Conservation (phyloP, 192 early-diverging fungal genomes). For the Backusella liffmaniae region DNA sequence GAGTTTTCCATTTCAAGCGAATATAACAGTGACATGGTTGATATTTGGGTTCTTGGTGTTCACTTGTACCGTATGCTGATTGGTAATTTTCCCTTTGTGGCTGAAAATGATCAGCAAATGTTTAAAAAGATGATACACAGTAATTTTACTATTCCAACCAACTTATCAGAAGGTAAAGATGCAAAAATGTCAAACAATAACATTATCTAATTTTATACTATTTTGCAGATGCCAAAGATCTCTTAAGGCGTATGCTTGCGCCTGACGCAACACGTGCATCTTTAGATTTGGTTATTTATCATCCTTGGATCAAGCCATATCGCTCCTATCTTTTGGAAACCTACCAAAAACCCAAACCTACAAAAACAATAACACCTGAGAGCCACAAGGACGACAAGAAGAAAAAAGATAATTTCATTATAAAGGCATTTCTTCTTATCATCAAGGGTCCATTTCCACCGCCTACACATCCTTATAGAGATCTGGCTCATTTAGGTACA, state of each 20-base stretch:
- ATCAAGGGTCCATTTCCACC: conserved; percentile 30
- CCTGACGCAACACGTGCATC: conserved; percentile 34
- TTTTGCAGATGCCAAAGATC: conserved; percentile 32
- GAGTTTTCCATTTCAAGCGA: conserved; percentile 12
- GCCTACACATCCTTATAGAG: conserved; percentile 25
- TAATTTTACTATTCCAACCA: conserved; percentile 24
- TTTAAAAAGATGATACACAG: conserved; percentile 35
- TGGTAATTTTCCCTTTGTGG: conserved; percentile 48
- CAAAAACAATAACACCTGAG: neutral
- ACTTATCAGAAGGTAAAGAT: conserved; percentile 22
- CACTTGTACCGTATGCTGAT: conserved; percentile 78
- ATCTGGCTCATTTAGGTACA: conserved; percentile 31
- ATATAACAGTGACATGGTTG: conserved; percentile 34
- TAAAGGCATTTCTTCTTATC: conserved; percentile 7
- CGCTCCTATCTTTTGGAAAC: neutral
- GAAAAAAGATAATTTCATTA: neutral
- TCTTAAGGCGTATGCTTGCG: conserved; percentile 33
- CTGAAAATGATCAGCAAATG: conserved; percentile 31
- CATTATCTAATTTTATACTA: too few relatives aligned
- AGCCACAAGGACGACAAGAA: neutral
- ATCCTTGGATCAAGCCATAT: conserved; percentile 39
- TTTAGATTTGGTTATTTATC: conserved; percentile 35
- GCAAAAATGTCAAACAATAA: too few relatives aligned
- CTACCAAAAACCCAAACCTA: neutral
- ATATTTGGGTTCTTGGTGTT: conserved; percentile 93